Base-by-base conservation (phyloP, 2,329 filamentous ascomycete genomes). In the Penicillium sp. region DNA sequence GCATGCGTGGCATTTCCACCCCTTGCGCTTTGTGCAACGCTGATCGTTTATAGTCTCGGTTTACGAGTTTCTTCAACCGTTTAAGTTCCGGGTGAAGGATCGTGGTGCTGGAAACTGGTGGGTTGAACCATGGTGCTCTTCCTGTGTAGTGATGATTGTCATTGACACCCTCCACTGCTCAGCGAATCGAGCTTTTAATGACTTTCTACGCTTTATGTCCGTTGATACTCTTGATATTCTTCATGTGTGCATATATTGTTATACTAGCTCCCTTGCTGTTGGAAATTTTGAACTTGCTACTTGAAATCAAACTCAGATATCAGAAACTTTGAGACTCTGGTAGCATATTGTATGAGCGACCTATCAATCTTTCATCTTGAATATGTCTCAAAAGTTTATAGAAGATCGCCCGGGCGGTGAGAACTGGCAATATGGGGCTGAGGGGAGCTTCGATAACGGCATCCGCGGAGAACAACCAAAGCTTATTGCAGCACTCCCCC, bases 361-460 rank as follows among this genome's bases (percentile, higher is more conserved):
- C 5, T 5, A 13, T 5, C 18, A 18, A 16, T 5, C 32, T 42
- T 8, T 36, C 34, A 4, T 13, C 4, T 5, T 36, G 34, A 36
- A 18, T 2, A 18, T 34, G 24, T 7, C 39, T 36, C 24, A 8
- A 27, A 9, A 13, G 43, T 13, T 6, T 29, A 32, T 36, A 32
- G 9, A 47, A 52, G 40, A 54, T 47, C 18, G 40, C 47, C 10
- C 22, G 31, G 58, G 69, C 69, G 69, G 69, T 72, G 55, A 55
- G 3, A 0, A 3, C 1, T 1, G 67, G 68, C 69, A 71, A 55
- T 70, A 71, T 65, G 43, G 52, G 56, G 38, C 21, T 43, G 56
- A 63, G 57, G 56, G 56, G 59, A 63, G 59, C 62, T 62, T 57
- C 57, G 60, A 63, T 63, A 64, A 61, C 59, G 66, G 62, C 52